Evolutionary conservation across 805 yeast genomes (phyloP), one percentile per base, ranked within the genome.

Genomic region (Wickerhamiella bombiphila): DNA sequence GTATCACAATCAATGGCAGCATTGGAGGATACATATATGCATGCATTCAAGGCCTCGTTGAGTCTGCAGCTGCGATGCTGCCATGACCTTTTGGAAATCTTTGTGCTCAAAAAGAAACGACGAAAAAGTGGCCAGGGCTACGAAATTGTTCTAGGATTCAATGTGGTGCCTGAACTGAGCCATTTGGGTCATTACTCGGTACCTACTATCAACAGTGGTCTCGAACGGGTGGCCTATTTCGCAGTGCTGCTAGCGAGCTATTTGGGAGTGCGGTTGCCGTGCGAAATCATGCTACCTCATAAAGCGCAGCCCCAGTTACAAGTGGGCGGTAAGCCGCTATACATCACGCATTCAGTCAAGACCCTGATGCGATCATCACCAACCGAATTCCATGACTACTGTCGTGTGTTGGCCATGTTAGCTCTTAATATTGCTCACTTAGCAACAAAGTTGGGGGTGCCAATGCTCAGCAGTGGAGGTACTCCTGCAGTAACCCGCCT

Each of bases 211-310:
- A 57, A 56, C 40, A 42, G 50, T 32, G 53, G 58, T 8, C 29
- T 58, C 21, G 62, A 58, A 38, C 44, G 61, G 16, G 47, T 57
- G 16, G 48, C 55, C n/a, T 48, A 39, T 28, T 56, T 57, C 34
- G 33, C 43, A 3, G 42, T 46, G 21, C 52, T 56, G 22, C 42
- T 52, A 11, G 55, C 59, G 2, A 48, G 51, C 42, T 58, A 58
- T 34, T 43, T 54, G 7, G 55, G 55, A 17, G 36, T 55, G 3
- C 47, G 48, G 26, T 47, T 57, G 26, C 61, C 62, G 3, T 55
- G 45, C 31, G 47, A 43, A 28, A 41, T 57, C 19, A 22, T 37
- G 4, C 48, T 55, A 13, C 60, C 61, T 5, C 49, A 45, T 25
- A 43, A 47, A 29, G 22, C 40, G 20, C 50, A 41, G 29, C 47